These are phyloP conservation scores for Lactarius sp. DNA, from an alignment of 768 basidiomycete genomes.

Conservation along the genomic window DNA sequence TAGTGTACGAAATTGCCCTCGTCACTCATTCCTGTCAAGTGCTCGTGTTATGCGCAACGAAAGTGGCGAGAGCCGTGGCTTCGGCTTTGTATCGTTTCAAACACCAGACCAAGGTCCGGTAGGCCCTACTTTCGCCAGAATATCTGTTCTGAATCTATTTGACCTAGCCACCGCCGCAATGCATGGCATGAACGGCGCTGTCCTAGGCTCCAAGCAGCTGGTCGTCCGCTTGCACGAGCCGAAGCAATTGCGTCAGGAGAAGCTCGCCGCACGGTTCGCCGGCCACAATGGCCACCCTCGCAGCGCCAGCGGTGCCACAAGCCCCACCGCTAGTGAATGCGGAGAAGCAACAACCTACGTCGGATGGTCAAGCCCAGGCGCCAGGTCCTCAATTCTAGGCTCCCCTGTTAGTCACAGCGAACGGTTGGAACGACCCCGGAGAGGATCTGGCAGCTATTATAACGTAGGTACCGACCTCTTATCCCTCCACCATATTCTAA, in stretches of 20 bases:
- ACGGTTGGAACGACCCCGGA: constrained; percentile 56
- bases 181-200: constrained; percentile 73
- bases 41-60: constrained; percentile 93
- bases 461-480: constrained; percentile 45
- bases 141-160: constrained; percentile 2
- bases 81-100: constrained; percentile 88
- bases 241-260: constrained; percentile 86
- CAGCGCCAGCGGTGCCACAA: constrained; percentile 77
- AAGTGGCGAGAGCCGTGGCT: constrained; percentile 72
- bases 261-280: constrained; percentile 75
- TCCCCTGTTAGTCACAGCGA: constrained; percentile 55
- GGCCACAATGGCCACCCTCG: constrained; percentile 75
- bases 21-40: constrained; percentile 36
- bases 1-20: background rate
- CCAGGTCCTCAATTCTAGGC: constrained; percentile 45
- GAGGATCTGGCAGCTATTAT: constrained; percentile 85
- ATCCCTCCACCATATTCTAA: constrained; percentile 4
- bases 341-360: constrained; percentile 57
- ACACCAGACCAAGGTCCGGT: constrained; percentile 68
- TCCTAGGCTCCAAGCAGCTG: constrained; percentile 69
- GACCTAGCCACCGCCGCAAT: constrained; percentile 62
- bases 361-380: constrained; percentile 72
- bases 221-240: constrained; percentile 89
- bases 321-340: constrained; percentile 76
- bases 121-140: background rate